Base-by-base conservation (phyloP, 768 basidiomycete genomes). In the Psilocybe cubensis region DNA sequence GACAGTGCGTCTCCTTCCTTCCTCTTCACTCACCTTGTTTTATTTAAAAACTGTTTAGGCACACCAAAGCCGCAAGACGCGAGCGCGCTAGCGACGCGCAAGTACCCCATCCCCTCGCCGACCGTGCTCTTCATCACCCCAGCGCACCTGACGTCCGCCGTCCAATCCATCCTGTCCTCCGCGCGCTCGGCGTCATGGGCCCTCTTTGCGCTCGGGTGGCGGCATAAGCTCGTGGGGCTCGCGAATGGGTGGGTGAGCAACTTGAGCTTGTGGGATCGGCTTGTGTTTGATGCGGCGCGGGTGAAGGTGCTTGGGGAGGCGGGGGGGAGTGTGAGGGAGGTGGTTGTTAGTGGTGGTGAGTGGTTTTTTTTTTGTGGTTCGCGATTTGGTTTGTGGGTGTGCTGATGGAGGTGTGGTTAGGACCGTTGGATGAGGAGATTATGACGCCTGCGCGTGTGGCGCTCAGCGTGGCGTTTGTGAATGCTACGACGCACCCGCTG, bases 261-360 rank as follows among this genome's bases (percentile, higher is more conserved):
- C 66, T 86, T 89, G 56, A 89, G 89, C 56, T 69, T 93, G n/a
- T 94, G 92, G 89, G 94, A 97, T 68, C 82, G 87, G 51, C 72
- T 88, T 10, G 83, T 93, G 25, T 91, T 92, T 69, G 86, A 87
- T 54, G 71, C 73, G 10, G 88, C 92, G 10, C 80, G 95, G 21
- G 78, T 77, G 35, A 68, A 75, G 60, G 78, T 85, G 25, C 67
- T 91, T 57, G 85, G 89, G 55, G 80, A 84, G 12, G 79, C 81
- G 49, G 85, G 86, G 2, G 76, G 80, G 1, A 82, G 84, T 21
- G 60, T 95, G 35, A 77, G 93, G 57, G 85, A 77, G n/a, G 76
- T 90, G 2, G 75, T 94, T 52, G 81, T 91, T 53, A 85, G 87
- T 53, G 91, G 84, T 54, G 91, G 93, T 91, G 64, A 62, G 79